These are phyloP conservation scores for Aspergillus aculeatus DNA, from an alignment of 2,329 filamentous ascomycete genomes.

Conservation along the genomic window DNA sequence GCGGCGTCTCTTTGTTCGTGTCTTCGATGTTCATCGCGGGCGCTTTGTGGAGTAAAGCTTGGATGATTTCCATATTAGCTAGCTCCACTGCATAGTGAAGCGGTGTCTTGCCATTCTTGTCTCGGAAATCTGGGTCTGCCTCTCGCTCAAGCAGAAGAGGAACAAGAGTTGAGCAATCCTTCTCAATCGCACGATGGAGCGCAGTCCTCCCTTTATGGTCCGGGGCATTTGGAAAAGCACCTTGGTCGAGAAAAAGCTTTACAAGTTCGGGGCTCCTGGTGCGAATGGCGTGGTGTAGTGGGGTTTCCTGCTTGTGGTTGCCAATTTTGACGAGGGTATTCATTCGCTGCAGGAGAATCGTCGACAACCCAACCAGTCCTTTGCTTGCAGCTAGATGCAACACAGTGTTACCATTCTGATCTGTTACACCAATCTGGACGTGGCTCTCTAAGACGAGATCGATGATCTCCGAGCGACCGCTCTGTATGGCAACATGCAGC, in stretches of 20 bases:
- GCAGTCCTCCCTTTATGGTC: background rate
- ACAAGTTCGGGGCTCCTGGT: background rate
- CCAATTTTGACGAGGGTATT: background rate
- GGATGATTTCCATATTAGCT: background rate
- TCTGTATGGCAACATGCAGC: background rate
- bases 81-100: background rate
- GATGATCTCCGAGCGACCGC: background rate
- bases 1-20: background rate
- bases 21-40: background rate
- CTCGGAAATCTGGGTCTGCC: background rate
- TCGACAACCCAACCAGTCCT: background rate
- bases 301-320: background rate
- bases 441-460: background rate
- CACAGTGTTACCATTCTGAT: background rate
- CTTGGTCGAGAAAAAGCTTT: background rate
- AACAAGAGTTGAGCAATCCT: background rate
- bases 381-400: background rate
- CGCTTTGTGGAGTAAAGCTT: background rate
- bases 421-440: background rate
- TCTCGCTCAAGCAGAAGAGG: background rate
- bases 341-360: background rate
- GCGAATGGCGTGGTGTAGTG: background rate
- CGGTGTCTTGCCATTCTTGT: background rate
- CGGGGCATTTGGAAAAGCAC: background rate
- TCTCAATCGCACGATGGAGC: conserved; percentile 1